Evolutionary conservation across 2,329 filamentous ascomycete genomes (phyloP).

Genomic region (Lizonia empirigonia): DNA sequence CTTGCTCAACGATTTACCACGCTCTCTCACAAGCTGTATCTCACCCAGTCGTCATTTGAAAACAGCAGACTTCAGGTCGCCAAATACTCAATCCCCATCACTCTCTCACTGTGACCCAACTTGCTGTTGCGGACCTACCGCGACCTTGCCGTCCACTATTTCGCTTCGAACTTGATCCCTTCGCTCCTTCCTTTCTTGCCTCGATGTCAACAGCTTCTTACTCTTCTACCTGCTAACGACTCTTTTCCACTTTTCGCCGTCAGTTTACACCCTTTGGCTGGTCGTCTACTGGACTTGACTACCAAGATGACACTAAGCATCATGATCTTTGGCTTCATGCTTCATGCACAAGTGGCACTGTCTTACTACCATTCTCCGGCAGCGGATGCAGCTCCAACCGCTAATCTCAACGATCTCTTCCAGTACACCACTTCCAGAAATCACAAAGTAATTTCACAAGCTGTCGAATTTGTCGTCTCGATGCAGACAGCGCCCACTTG

Average conservation of each 20-base stretch:
- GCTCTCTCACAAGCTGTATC: conserved; percentile 15
- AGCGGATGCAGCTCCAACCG: conserved; percentile 19
- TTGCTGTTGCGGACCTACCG: not conserved
- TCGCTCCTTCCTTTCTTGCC: not conserved
- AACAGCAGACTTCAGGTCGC: conserved; percentile 4
- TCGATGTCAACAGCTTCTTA: not conserved
- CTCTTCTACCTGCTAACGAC: not conserved
- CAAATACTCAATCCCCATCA: not conserved
- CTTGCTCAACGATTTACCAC: conserved; percentile 17
- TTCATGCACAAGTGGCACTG: conserved; percentile 1
- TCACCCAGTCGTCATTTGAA: conserved; percentile 20
- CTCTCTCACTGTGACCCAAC: conserved; percentile 20
- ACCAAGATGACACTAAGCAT: conserved; percentile 1
- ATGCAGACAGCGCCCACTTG: conserved; percentile 50
- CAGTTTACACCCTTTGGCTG: not conserved
- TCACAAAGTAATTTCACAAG: conserved; percentile 30
- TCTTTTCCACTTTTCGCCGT: not conserved
- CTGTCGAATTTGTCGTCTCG: conserved; percentile 30
- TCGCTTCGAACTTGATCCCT: not conserved
- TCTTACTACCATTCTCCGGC: conserved; percentile 24
- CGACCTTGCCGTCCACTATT: not conserved
- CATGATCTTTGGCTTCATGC: not conserved
- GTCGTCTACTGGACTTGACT: not conserved
- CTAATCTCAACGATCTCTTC: conserved; percentile 29
- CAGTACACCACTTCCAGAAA: conserved; percentile 31